phyloP scores from a whole-genome alignment of 1,284 basidiomycete species.

The Cutaneotrichosporon curvatum region DNA sequence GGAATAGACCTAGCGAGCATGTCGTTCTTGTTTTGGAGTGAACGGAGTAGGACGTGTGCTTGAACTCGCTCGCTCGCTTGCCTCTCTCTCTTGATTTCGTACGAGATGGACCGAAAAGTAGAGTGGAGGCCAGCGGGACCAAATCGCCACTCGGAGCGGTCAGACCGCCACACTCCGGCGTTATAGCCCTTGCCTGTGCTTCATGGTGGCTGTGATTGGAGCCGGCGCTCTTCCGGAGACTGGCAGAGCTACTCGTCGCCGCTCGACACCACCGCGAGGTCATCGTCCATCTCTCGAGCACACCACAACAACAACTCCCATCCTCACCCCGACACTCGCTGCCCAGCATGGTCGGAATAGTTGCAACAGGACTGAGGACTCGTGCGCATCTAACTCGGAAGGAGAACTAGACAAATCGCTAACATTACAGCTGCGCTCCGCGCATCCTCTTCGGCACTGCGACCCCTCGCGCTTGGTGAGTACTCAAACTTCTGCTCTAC shows the following conservation, averaged over 20 bases:
- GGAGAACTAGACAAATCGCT: neutral
- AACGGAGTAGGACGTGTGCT: too few species aligned
- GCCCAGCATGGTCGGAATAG: slow-evolving; percentile 32
- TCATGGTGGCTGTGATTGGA: slow-evolving; percentile 1
- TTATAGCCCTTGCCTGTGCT: neutral
- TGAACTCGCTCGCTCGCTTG: too few species aligned
- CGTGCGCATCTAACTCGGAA: too few species aligned
- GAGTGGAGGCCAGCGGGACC: too few species aligned
- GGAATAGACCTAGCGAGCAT: slow-evolving; percentile 17
- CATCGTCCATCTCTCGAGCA: too few species aligned
- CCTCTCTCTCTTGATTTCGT: too few species aligned
- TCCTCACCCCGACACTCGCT: too few species aligned
- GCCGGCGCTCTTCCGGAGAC: neutral
- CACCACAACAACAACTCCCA: too few species aligned
- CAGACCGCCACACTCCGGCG: neutral
- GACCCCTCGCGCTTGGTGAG: slow-evolving; percentile 26
- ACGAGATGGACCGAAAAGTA: too few species aligned
- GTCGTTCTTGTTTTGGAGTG: neutral
- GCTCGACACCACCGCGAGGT: too few species aligned
- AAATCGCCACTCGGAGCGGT: too few species aligned
- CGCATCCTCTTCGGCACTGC: slow-evolving; percentile 31
- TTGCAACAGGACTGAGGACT: slow-evolving; percentile 29
- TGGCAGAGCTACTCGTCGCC: too few species aligned
- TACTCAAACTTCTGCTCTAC: neutral
- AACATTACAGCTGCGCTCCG: slow-evolving; percentile 9